Evolutionary conservation across 2,329 filamentous ascomycete species (phyloP), one percentile per base, ranked within the genome.

Genomic region (Tolypocladium amazonense): DNA sequence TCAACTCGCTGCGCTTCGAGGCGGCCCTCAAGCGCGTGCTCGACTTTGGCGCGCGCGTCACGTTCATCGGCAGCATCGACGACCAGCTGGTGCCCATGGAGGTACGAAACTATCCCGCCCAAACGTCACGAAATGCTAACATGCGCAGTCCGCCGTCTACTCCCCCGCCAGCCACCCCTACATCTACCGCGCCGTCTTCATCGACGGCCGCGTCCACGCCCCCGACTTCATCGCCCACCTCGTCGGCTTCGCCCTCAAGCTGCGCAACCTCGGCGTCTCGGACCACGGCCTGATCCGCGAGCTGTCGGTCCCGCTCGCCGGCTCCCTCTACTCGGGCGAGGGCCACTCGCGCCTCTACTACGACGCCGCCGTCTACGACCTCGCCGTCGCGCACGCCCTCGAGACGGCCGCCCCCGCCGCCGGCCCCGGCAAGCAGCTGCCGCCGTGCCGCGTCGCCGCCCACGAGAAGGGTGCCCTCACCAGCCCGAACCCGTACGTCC

Each of bases 41-140:
- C 8, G 82, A 87, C 20, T 88, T 90, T 67, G 92, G 92, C 15
- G 90, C 90, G 18, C 85, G 90, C 47, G 84, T 97, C 56, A 89
- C 92, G 0, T 97, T 92, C 71, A 82, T 96, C 61, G 93, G 93
- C 58, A 97, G 92, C 72, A 95, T 99, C 57, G 94, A 99, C 71
- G 94, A 99, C 72, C 94, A 99, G 73, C 80, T 99, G 2, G 92
- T 99, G 18, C 93, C 92, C 4, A 79, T 99, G 70, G 93, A 97
- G 79, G 88, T 89, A 73, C 69, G 76, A 4, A 37, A 14, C 12
- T 37, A 8, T 33, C 35, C 9, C 35, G 6, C 35, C 35, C 6
- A n/a, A n/a, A 9, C 38, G 15, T 39, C 38, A 39, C 38, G 38
- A 27, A 1, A 27, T 27, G 33, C 55, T 60, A 60, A 58, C 66